Evolutionary conservation across 2,329 filamentous ascomycete species (phyloP).

Genomic region (Hymenoscyphus fructigenus): DNA sequence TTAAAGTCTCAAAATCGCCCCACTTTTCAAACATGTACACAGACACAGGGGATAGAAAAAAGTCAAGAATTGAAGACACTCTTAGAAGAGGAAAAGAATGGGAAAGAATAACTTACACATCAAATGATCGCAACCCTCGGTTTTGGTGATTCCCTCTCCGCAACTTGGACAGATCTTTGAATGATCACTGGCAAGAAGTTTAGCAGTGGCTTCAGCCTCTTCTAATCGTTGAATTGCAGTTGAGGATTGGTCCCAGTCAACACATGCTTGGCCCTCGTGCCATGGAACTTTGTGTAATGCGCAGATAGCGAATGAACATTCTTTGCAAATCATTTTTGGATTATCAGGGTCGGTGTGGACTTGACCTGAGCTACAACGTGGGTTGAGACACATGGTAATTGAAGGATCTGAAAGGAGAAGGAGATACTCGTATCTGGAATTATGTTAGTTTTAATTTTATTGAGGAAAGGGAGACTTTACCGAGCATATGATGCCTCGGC

Average conservation of each 20-base stretch:
- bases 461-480: slow-evolving; percentile 5
- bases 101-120: slow-evolving; percentile 20
- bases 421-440: slow-evolving; percentile 23
- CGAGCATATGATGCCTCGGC: slow-evolving; percentile 13
- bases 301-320: slow-evolving; percentile 26
- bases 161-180: slow-evolving; percentile 27
- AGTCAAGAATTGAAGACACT: not conserved
- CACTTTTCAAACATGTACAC: too few species aligned
- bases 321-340: slow-evolving; percentile 26
- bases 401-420: slow-evolving; percentile 13
- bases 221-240: slow-evolving; percentile 29
- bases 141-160: slow-evolving; percentile 22
- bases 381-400: slow-evolving; percentile 24
- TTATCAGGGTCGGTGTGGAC: slow-evolving; percentile 14
- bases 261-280: slow-evolving; percentile 28
- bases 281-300: slow-evolving; percentile 27
- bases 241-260: slow-evolving; percentile 27
- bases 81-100: not conserved
- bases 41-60: too few species aligned
- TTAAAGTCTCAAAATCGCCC: too few species aligned
- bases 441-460: not conserved
- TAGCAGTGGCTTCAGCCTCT: slow-evolving; percentile 28
- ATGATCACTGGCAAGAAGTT: slow-evolving; percentile 22
- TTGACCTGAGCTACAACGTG: slow-evolving; percentile 23
- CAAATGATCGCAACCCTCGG: slow-evolving; percentile 29